Base-by-base conservation (phyloP, 768 basidiomycete genomes). In the Naganishia vishniacii region DNA sequence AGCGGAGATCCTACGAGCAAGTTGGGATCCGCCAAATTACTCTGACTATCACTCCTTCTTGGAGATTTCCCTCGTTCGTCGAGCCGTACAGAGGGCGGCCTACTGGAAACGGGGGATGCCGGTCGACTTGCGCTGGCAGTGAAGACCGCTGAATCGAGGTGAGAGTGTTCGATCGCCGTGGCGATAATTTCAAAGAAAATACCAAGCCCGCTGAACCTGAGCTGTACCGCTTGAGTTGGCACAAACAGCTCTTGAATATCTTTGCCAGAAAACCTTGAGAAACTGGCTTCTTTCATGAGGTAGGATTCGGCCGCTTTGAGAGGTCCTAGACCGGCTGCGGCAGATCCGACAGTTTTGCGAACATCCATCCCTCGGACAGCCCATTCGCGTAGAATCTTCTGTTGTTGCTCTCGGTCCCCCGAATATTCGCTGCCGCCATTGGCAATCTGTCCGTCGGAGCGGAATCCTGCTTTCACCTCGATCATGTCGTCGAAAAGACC, bases 151-250 rank as follows among this genome's bases (percentile, higher is more conserved):
- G 74, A 75, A 61, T 77, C 72, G 20, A 77, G 61, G 59, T 77
- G 75, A 1, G 66, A 58, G 59, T 74, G 73, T 37, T 64, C 37
- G 25, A 71, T 68, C 56, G 72, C 75, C 23, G 47, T 68, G 26
- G 72, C 65, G 37, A 77, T 65, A 12, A 77, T 71, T 45, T 77
- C 75, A 65, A 75, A 77, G 61, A 75, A 77, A 56, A 75, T 72
- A 12, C 65, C 61, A 42, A 53, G 23, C 5, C 75, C 75, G 16
- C 69, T 67, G 3, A 72, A 72, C 13, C 75, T 67, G 31, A 71
- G 62, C 64, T 75, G 75, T 1, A 73, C 61, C 0, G 61, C 32
- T 15, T 69, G 72, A n/a, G 73, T 62, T 0, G 49, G 63, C 23
- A 73, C 65, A 46, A 71, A 72, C 3, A 77, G 37, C 15, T 68